These are phyloP conservation scores for Xylariaceae sp. DNA, from an alignment of 2,329 filamentous ascomycete genomes.

Conservation along the genomic window DNA sequence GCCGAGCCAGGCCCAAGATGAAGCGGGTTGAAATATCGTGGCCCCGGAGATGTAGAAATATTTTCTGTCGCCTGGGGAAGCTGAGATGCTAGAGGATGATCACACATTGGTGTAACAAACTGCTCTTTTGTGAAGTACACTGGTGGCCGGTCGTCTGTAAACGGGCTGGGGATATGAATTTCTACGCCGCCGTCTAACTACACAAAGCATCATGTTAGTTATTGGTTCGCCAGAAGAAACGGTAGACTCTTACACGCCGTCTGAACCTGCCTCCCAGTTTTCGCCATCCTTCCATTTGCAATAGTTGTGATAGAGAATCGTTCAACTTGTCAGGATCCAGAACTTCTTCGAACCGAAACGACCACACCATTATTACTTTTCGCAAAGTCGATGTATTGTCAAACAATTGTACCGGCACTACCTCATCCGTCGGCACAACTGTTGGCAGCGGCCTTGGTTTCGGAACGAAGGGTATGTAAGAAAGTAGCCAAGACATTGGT, in stretches of 20 bases:
- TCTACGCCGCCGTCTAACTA: not conserved
- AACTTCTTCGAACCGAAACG: not conserved
- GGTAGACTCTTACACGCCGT: not conserved
- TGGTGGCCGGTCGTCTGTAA: not conserved
- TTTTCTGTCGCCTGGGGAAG: not conserved
- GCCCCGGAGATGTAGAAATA: not conserved
- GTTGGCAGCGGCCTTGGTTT: not conserved
- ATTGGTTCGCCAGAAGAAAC: not conserved
- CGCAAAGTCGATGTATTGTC: not conserved
- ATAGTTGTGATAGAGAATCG: not conserved
- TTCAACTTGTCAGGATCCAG: not conserved
- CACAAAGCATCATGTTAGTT: not conserved
- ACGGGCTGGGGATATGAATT: not conserved
- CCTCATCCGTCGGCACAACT: not conserved
- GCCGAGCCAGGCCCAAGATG: not conserved
- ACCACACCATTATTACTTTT: not conserved
- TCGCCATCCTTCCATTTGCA: not conserved
- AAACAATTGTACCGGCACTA: not conserved
- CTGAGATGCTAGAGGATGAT: not conserved
- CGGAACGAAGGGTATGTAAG: not conserved
- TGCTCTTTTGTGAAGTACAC: not conserved
- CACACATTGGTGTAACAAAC: not conserved
- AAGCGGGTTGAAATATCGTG: not conserved
- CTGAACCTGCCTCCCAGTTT: constrained; percentile 1
- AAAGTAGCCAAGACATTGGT: not conserved